phyloP scores from a whole-genome alignment of 345 rosid genomes.

The Gossypium rotundifolium region DNA sequence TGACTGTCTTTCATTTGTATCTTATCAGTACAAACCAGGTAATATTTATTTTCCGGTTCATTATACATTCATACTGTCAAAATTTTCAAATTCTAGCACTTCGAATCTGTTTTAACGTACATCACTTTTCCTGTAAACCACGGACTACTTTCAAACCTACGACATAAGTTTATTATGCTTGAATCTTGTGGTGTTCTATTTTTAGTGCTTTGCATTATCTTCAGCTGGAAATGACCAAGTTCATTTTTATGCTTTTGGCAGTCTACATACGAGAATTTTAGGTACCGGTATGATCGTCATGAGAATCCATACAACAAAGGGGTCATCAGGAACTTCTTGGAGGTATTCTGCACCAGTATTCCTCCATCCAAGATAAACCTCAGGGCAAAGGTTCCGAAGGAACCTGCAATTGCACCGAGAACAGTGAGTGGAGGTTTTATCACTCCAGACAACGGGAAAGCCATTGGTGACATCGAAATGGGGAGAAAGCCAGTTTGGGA shows the following conservation, averaged over 20 bases:
- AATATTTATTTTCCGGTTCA: slow-evolving; percentile 6
- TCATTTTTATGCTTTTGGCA: slow-evolving; percentile 33
- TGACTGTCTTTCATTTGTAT: slow-evolving; percentile 71
- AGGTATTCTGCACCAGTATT: slow-evolving; percentile 60
- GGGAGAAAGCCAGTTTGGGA: slow-evolving; percentile 69
- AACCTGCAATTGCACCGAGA: slow-evolving; percentile 46
- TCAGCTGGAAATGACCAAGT: neutral
- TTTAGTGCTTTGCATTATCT: neutral
- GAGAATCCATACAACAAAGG: slow-evolving; percentile 81
- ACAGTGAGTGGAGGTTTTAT: slow-evolving; percentile 28
- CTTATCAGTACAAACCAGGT: slow-evolving; percentile 94
- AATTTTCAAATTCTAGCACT: neutral
- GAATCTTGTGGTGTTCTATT: neutral
- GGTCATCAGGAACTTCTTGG: slow-evolving; percentile 53
- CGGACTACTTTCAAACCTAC: neutral
- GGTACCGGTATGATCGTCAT: slow-evolving; percentile 57
- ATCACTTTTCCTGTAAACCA: neutral
- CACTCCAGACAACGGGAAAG: slow-evolving; percentile 45
- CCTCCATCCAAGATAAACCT: slow-evolving; percentile 71
- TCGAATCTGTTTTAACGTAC: neutral
- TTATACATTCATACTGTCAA: neutral
- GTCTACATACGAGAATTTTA: slow-evolving; percentile 93
- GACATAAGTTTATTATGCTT: neutral
- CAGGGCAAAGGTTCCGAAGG: slow-evolving; percentile 58
- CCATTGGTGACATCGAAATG: slow-evolving; percentile 48